Conservation (phyloP, 2,329 filamentous ascomycete species). For the Dactylellina drechsleri region DNA sequence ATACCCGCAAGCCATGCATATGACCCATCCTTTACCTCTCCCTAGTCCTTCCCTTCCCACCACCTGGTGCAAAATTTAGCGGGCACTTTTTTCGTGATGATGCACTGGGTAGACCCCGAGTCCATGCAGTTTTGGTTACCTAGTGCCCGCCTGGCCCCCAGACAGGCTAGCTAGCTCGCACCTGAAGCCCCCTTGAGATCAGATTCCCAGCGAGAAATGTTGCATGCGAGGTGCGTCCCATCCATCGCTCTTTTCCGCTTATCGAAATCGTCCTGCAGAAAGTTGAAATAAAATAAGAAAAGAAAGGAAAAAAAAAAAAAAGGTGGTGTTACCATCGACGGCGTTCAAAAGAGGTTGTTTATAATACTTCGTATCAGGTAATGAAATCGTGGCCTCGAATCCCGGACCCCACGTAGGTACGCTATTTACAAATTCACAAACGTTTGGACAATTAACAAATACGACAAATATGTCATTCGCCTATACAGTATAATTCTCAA, state of each 20-base stretch:
- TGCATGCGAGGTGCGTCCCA: slow-evolving; percentile 18
- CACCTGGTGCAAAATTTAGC: not conserved
- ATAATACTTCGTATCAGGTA: slow-evolving; percentile 42
- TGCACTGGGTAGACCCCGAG: slow-evolving; percentile 49
- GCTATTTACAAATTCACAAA: not conserved
- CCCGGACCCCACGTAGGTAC: slow-evolving; percentile 36
- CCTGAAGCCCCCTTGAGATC: slow-evolving; percentile 28
- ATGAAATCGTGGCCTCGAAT: slow-evolving; percentile 31
- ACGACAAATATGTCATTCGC: too few relatives aligned
- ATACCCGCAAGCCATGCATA: slow-evolving; percentile 26
- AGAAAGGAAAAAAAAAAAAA: not conserved
- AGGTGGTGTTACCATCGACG: slow-evolving; percentile 20
- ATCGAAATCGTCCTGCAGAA: not conserved
- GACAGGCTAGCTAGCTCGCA: slow-evolving; percentile 33
- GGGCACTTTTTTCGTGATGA: slow-evolving; percentile 40
- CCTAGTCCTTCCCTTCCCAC: too few relatives aligned
- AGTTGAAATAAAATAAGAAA: slow-evolving; percentile 5
- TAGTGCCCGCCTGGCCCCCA: slow-evolving; percentile 40
- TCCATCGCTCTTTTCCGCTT: not conserved
- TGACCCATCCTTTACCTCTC: too few relatives aligned
- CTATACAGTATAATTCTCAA: too few relatives aligned
- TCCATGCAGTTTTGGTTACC: slow-evolving; percentile 45
- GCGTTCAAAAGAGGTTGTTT: slow-evolving; percentile 10
- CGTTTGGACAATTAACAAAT: slow-evolving; percentile 31
- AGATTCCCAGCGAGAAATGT: slow-evolving; percentile 37